These are phyloP conservation scores for Xylaria multiplex DNA, from an alignment of 2,329 filamentous ascomycete species.

Conservation along the genomic window DNA sequence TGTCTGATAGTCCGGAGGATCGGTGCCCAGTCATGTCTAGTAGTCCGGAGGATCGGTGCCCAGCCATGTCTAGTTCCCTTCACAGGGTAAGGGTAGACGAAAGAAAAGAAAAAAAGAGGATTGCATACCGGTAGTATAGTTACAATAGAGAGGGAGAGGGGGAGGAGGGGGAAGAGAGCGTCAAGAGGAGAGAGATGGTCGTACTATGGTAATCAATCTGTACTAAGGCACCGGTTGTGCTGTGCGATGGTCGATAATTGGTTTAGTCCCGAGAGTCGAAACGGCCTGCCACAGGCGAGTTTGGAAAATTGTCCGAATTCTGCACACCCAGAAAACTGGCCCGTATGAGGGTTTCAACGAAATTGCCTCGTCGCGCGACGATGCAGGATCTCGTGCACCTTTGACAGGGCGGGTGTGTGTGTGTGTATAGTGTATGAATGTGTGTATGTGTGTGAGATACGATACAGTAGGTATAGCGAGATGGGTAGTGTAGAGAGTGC, in stretches of 20 bases:
- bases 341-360: constrained; percentile 37
- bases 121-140: constrained; percentile 32
- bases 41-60: constrained; percentile 40
- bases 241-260: constrained; percentile 31
- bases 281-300: constrained; percentile 32
- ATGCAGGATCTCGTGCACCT: constrained; percentile 30
- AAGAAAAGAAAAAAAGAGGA: constrained; percentile 23
- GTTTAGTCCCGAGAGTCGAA: constrained; percentile 33
- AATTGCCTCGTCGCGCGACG: constrained; percentile 26
- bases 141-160: constrained; percentile 30
- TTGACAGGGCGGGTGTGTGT: constrained; percentile 19
- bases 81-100: constrained; percentile 47
- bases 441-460: neutral
- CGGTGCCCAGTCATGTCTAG: constrained; percentile 42
- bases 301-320: constrained; percentile 44
- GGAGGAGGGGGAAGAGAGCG: neutral
- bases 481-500: constrained; percentile 7
- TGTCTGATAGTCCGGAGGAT: constrained; percentile 44
- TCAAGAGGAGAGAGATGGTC: neutral
- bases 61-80: constrained; percentile 38
- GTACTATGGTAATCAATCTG: constrained; percentile 17
- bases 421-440: neutral
- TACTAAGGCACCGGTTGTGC: constrained; percentile 22
- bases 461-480: neutral
- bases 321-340: constrained; percentile 27